phyloP scores from a whole-genome alignment of 306 rosid species.

The Canavalia gladiata region DNA sequence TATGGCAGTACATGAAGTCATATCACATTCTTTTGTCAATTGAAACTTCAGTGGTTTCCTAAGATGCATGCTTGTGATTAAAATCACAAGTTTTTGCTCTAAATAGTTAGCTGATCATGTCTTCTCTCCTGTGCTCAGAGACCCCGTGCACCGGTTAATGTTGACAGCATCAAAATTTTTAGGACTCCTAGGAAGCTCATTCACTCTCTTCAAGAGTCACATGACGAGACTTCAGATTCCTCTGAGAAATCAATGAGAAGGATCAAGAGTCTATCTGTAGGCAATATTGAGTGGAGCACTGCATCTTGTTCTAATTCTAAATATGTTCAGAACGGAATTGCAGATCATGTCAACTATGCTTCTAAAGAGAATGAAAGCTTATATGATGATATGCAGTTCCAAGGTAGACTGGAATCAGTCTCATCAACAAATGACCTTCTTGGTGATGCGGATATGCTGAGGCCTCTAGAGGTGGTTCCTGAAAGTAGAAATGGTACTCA shows the following conservation, averaged over 20 bases:
- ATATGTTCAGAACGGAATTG: constrained; percentile 50
- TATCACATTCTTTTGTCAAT: constrained; percentile 17
- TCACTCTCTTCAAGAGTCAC: constrained; percentile 79
- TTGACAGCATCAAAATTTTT: constrained; percentile 60
- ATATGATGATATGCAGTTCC: constrained; percentile 55
- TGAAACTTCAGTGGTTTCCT: constrained; percentile 35
- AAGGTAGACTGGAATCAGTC: constrained; percentile 71
- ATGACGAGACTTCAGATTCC: constrained; percentile 53
- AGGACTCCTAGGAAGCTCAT: constrained; percentile 79
- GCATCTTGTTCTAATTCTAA: constrained; percentile 52
- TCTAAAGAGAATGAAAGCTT: constrained; percentile 54
- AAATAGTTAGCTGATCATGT: constrained; percentile 18
- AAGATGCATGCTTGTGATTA: constrained; percentile 10
- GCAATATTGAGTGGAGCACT: constrained; percentile 66
- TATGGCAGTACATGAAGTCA: constrained; percentile 19
- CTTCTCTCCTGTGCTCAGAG: constrained; percentile 62
- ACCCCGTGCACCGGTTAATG: constrained; percentile 51
- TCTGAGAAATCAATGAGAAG: constrained; percentile 56
- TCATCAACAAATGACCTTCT: constrained; percentile 70
- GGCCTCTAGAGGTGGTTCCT: constrained; percentile 49
- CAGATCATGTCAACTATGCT: constrained; percentile 44
- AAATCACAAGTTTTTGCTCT: constrained; percentile 17
- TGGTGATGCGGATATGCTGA: constrained; percentile 49
- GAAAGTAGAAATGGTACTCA: constrained; percentile 42
- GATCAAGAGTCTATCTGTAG: constrained; percentile 65